phyloP scores from a whole-genome alignment of 2,329 filamentous ascomycete genomes.

The Alternaria dauci region DNA sequence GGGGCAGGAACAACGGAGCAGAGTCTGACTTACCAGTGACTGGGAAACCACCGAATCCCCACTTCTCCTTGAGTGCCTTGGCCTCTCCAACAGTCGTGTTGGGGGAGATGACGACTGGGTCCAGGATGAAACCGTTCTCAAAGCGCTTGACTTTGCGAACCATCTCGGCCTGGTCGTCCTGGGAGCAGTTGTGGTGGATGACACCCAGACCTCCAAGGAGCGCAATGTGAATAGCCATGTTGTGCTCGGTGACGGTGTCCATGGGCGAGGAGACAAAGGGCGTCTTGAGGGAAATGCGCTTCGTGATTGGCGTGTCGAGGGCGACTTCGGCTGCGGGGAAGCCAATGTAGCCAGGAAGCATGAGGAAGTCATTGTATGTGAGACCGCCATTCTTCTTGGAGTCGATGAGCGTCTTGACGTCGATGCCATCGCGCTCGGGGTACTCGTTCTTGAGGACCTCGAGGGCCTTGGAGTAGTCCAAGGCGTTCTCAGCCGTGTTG shows the following conservation, averaged over 20 bases:
- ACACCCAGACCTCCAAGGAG: slow-evolving; percentile 89
- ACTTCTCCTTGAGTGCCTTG: slow-evolving; percentile 92
- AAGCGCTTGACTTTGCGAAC: slow-evolving; percentile 98
- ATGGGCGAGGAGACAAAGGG: slow-evolving; percentile 98
- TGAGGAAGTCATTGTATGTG: slow-evolving; percentile 98
- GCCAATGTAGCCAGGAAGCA: slow-evolving; percentile 97
- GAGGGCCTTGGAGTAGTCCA: slow-evolving; percentile 78
- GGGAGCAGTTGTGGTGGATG: slow-evolving; percentile 99
- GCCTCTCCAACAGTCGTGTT: slow-evolving; percentile 90
- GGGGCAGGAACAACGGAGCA: slow-evolving; percentile 18
- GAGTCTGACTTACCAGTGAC: slow-evolving; percentile 82
- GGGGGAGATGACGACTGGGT: slow-evolving; percentile 90
- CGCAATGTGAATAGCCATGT: slow-evolving; percentile 99
- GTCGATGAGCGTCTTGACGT: slow-evolving; percentile 86
- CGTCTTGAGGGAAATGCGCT: slow-evolving; percentile 94
- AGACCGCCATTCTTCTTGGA: slow-evolving; percentile 90
- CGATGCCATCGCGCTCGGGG: slow-evolving; percentile 81
- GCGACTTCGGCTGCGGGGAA: slow-evolving; percentile 90
- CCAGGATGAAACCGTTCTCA: slow-evolving; percentile 98
- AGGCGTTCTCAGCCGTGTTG: slow-evolving; percentile 63
- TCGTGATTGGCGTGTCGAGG: slow-evolving; percentile 92
- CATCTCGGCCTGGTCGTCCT: slow-evolving; percentile 97
- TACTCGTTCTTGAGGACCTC: slow-evolving; percentile 83
- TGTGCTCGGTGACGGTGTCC: slow-evolving; percentile 99
- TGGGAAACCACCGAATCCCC: slow-evolving; percentile 98